phyloP scores from a whole-genome alignment of 2,329 filamentous ascomycete species.

The Alternaria arbusti region DNA sequence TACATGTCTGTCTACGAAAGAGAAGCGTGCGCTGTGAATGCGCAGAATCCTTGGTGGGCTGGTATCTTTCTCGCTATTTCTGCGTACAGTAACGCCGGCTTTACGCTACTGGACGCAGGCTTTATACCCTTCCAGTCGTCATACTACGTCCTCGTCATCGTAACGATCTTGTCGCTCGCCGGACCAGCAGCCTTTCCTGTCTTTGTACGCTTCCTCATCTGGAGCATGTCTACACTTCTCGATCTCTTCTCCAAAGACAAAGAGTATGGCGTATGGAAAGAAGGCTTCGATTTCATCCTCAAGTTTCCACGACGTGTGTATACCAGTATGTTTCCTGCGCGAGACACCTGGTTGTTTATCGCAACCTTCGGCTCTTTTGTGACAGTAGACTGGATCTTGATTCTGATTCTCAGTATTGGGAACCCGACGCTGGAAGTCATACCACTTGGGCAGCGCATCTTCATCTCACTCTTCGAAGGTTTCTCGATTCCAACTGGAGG shows the following conservation, averaged over 20 bases:
- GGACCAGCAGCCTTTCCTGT: slow-evolving; percentile 27
- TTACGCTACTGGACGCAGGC: slow-evolving; percentile 27
- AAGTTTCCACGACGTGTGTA: slow-evolving; percentile 25
- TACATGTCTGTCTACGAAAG: slow-evolving; percentile 27
- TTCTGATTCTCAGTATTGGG: slow-evolving; percentile 26
- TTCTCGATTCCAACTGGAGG: slow-evolving; percentile 32
- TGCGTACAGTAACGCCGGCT: slow-evolving; percentile 27
- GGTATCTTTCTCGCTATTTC: slow-evolving; percentile 21
- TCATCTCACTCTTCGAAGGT: slow-evolving; percentile 30
- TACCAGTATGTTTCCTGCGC: slow-evolving; percentile 29
- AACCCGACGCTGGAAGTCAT: slow-evolving; percentile 30
- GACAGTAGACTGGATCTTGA: slow-evolving; percentile 26
- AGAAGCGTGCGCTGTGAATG: slow-evolving; percentile 26
- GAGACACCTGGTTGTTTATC: slow-evolving; percentile 28
- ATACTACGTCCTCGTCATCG: slow-evolving; percentile 24
- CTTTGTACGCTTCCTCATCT: slow-evolving; percentile 25
- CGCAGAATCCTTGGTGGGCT: slow-evolving; percentile 27
- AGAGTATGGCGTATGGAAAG: slow-evolving; percentile 31
- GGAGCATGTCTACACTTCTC: slow-evolving; percentile 25
- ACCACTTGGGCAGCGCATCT: slow-evolving; percentile 25
- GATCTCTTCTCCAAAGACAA: slow-evolving; percentile 23
- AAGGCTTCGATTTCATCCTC: slow-evolving; percentile 29
- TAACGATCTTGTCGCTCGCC: slow-evolving; percentile 26
- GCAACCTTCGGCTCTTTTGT: slow-evolving; percentile 26
- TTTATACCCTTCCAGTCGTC: slow-evolving; percentile 29